Evolutionary conservation across 306 rosid genomes (phyloP).

Genomic region (Rosa chinensis): DNA sequence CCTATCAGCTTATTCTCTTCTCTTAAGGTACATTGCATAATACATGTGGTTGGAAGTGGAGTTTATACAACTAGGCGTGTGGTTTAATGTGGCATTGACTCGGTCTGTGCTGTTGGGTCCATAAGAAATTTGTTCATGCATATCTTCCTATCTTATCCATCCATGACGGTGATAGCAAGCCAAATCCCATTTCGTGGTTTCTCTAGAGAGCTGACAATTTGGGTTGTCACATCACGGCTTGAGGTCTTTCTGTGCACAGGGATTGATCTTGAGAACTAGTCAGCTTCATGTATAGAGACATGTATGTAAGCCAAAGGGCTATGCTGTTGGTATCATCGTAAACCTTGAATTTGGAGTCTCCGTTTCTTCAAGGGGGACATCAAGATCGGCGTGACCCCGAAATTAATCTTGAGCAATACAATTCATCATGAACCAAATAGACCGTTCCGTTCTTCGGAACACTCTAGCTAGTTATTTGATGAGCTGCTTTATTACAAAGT

Average conservation of each 20-base stretch:
- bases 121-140: not conserved
- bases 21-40: not conserved
- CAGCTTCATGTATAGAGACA: not conserved
- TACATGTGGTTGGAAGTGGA: not conserved
- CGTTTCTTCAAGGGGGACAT: too few species aligned
- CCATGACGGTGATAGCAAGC: not conserved
- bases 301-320: not conserved
- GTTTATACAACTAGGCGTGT: not conserved
- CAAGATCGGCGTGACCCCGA: too few species aligned
- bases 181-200: not conserved
- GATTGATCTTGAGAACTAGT: not conserved
- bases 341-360: too few species aligned
- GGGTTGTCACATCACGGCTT: conserved; percentile 5
- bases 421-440: not conserved
- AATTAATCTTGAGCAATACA: not conserved
- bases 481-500: not conserved
- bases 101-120: not conserved
- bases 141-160: not conserved
- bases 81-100: not conserved
- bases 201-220: not conserved
- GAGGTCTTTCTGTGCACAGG: not conserved
- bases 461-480: not conserved
- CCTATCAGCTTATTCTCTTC: not conserved
- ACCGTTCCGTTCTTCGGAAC: not conserved
- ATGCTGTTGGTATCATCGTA: too few species aligned